Evolutionary conservation across 257 asterid species (phyloP).

Genomic region (Parsonsia alboflavescens): DNA sequence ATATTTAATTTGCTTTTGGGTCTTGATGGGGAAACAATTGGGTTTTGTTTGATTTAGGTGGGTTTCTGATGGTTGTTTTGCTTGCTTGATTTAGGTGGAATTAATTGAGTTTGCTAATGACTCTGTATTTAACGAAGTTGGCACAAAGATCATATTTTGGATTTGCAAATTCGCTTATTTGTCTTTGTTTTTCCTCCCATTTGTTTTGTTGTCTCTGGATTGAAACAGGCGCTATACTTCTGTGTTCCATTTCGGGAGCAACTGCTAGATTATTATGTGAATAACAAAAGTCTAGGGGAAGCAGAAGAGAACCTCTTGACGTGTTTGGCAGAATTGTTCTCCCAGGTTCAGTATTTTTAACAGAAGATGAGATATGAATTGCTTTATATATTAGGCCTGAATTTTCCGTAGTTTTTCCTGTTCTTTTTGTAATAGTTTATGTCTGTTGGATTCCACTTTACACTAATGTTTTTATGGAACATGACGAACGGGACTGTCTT

Average conservation of each 20-base stretch:
- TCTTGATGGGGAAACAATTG: slow-evolving; percentile 1
- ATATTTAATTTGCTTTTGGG: not conserved
- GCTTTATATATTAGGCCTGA: not conserved
- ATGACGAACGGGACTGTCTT: not conserved
- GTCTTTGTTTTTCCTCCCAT: not conserved
- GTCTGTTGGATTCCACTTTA: not conserved
- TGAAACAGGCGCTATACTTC: slow-evolving; percentile 71
- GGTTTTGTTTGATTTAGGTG: slow-evolving; percentile 9
- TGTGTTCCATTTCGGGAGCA: slow-evolving; percentile 90
- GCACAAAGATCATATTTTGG: not conserved
- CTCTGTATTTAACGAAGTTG: not conserved
- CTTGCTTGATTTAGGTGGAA: not conserved
- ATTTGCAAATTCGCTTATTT: not conserved
- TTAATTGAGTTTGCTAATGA: not conserved
- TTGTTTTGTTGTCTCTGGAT: not conserved
- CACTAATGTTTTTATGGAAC: not conserved
- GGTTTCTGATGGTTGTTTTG: slow-evolving; percentile 2
- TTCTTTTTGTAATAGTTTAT: not conserved
- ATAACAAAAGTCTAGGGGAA: slow-evolving; percentile 50
- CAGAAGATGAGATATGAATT: not conserved
- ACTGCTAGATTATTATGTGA: slow-evolving; percentile 66
- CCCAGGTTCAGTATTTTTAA: slow-evolving; percentile 45
- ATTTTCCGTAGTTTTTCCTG: not conserved
- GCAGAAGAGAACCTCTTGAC: slow-evolving; percentile 78
- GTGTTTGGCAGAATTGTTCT: slow-evolving; percentile 82